These are phyloP conservation scores for Penicillium turbatum DNA, from an alignment of 495 filamentous ascomycete species.

Conservation along the genomic window DNA sequence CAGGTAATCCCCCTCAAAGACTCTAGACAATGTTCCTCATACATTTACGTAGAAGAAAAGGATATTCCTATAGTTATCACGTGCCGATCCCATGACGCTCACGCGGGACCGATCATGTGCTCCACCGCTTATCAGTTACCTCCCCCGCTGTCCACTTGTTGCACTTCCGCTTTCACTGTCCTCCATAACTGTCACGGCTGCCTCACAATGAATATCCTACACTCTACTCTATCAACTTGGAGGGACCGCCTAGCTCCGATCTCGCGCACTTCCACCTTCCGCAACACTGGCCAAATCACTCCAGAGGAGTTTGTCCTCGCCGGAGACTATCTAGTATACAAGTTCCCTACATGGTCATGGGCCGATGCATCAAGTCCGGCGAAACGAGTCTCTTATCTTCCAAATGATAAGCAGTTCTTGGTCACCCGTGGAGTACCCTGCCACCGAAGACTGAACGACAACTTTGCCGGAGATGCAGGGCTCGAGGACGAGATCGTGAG, in stretches of 20 bases:
- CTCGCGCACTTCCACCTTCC: conserved; percentile 88
- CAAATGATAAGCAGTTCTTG: conserved; percentile 88
- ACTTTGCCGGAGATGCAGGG: conserved; percentile 83
- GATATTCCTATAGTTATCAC: neutral
- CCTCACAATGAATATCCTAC: conserved; percentile 55
- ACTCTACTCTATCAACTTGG: conserved; percentile 77
- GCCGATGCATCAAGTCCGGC: conserved; percentile 72
- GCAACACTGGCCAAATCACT: conserved; percentile 87
- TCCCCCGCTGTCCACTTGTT: neutral
- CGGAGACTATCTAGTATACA: conserved; percentile 97
- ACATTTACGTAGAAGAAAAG: neutral
- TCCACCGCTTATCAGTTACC: conserved; percentile 29
- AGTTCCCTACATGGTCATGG: conserved; percentile 99
- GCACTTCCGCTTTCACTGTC: conserved; percentile 6
- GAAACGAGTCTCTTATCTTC: conserved; percentile 77
- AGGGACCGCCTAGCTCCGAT: conserved; percentile 87
- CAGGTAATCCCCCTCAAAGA: no score
- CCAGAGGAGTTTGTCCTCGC: conserved; percentile 95
- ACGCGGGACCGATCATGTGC: conserved; percentile 34
- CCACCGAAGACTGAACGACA: conserved; percentile 82
- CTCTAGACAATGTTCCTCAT: no score
- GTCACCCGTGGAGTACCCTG: conserved; percentile 94
- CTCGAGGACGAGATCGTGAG: conserved; percentile 78
- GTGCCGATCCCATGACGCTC: conserved; percentile 9
- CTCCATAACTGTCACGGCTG: conserved; percentile 5